phyloP scores from a whole-genome alignment of 140 eudicot species.

The Senecio squalidus region DNA sequence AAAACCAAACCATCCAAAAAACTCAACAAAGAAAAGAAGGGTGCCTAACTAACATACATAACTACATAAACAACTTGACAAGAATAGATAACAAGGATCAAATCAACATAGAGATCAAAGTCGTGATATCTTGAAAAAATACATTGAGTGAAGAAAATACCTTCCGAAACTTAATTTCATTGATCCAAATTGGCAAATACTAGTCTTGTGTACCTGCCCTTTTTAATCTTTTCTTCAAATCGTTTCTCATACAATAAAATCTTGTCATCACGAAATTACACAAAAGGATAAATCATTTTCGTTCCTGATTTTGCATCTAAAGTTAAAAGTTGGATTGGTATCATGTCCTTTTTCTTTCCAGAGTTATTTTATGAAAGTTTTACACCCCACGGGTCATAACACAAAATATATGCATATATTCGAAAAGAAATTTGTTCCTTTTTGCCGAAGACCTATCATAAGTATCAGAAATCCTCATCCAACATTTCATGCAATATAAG shows the following conservation, averaged over 20 bases:
- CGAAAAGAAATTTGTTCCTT: not conserved
- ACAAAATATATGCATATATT: not conserved
- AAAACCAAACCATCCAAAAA: no score
- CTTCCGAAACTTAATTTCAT: no score
- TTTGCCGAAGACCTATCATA: constrained; percentile 36
- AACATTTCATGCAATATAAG: constrained; percentile 76
- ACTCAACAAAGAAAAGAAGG: no score
- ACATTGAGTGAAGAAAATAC: not conserved
- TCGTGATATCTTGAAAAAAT: not conserved
- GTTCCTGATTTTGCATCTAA: not conserved
- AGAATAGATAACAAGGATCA: not conserved
- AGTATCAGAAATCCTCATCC: constrained; percentile 73
- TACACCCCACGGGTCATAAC: not conserved
- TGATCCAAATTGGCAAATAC: no score
- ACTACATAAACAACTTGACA: no score
- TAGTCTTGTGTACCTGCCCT: no score
- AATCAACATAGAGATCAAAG: not conserved
- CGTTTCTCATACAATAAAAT: not conserved
- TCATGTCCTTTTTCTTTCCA: no score
- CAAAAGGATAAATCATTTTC: not conserved
- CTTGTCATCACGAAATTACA: not conserved
- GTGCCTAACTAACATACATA: no score
- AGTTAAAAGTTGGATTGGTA: no score
- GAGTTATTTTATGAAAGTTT: no score
- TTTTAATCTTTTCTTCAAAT: not conserved